These are phyloP conservation scores for Flueggea neowawraea DNA, from an alignment of 441 rosid species.

Conservation along the genomic window DNA sequence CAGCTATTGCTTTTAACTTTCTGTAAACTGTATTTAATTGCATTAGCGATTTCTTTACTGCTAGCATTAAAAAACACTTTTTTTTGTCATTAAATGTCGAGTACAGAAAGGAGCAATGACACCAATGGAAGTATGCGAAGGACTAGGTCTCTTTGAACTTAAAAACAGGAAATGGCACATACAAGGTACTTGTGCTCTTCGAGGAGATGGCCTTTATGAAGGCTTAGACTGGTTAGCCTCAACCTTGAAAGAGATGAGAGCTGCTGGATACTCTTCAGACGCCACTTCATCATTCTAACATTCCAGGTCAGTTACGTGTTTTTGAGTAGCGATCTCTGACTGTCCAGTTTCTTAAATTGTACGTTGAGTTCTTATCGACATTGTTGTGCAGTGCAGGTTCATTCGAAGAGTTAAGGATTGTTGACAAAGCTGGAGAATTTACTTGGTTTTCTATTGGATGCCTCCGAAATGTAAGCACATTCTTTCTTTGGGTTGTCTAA, in stretches of 20 bases:
- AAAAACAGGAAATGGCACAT: conserved; percentile 99
- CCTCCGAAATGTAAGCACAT: conserved; percentile 11
- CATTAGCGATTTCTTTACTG: too few species aligned
- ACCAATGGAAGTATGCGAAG: conserved; percentile 91
- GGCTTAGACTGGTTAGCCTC: conserved; percentile 94
- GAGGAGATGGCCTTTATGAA: conserved; percentile 97
- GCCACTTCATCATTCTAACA: conserved; percentile 70
- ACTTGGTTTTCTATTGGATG: conserved; percentile 2
- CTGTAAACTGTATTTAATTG: neutral
- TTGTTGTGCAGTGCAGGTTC: conserved; percentile 12
- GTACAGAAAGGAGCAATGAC: conserved; percentile 96
- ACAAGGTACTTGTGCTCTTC: conserved; percentile 95
- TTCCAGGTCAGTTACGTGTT: conserved; percentile 23
- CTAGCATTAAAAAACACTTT: neutral
- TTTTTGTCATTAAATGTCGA: neutral
- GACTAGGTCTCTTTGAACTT: conserved; percentile 86
- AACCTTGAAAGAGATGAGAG: conserved; percentile 86
- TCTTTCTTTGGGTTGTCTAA: conserved; percentile 8
- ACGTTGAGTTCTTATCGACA: too few species aligned
- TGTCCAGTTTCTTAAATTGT: neutral
- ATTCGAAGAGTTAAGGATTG: conserved; percentile 6
- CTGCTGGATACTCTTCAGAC: conserved; percentile 86
- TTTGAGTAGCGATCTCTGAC: neutral
- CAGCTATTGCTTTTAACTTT: neutral
- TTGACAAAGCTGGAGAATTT: conserved; percentile 11